Conservation (phyloP, 495 filamentous ascomycete species). For the Aspergillus nanangensis region DNA sequence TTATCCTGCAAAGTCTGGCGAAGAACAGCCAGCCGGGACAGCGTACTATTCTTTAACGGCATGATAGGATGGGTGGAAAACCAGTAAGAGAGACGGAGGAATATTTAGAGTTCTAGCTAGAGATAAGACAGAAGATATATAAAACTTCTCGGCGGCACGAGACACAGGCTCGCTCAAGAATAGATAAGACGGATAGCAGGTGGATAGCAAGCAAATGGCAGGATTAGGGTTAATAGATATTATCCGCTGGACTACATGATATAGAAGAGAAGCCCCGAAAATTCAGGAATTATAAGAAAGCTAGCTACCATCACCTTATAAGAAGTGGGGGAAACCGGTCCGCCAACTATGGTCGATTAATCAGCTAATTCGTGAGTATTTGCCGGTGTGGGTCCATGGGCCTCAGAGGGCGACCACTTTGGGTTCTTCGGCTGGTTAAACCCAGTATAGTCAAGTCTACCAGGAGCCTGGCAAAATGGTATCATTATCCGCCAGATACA, state of each 20-base stretch:
- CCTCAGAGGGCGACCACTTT: not conserved
- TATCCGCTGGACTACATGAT: not conserved
- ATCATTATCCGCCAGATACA: not conserved
- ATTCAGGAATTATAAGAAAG: not conserved
- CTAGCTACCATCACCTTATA: not conserved
- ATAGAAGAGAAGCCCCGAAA: not conserved
- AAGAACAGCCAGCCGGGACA: not conserved
- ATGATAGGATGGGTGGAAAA: not conserved
- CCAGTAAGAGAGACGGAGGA: not conserved
- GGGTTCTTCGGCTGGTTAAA: not conserved
- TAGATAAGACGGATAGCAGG: not conserved
- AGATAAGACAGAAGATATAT: not conserved
- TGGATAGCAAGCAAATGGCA: too few relatives aligned
- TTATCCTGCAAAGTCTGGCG: not conserved
- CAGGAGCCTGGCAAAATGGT: not conserved
- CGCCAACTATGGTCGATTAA: not conserved
- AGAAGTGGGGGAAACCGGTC: not conserved
- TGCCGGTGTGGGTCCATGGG: not conserved
- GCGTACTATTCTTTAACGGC: not conserved
- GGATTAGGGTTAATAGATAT: not conserved
- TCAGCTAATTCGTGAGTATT: not conserved
- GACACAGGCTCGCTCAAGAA: not conserved
- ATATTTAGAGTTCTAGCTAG: not conserved
- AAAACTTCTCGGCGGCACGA: not conserved
- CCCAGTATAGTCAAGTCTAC: not conserved